Conservation (phyloP, 371 early-diverging fungal genomes). For the Zopfochytrium polystomum region DNA sequence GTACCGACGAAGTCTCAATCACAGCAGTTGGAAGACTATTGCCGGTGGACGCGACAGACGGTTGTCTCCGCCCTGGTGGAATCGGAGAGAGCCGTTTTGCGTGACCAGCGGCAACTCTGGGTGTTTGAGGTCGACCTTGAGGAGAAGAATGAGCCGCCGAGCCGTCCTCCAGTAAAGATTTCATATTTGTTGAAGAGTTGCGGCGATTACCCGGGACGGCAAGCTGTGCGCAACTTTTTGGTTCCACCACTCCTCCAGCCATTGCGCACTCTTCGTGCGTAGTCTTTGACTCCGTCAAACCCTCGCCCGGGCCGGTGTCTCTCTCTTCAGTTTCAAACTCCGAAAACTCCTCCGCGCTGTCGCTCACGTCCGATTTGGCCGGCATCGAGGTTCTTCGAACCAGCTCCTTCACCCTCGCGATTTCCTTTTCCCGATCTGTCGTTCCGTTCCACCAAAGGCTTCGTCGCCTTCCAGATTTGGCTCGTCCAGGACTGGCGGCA, state of each 20-base stretch:
- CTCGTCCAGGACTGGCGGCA: neutral
- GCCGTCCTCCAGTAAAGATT: no score
- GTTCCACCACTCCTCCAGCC: neutral
- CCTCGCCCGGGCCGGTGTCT: neutral
- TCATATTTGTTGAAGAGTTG: no score
- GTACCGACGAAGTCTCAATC: no score
- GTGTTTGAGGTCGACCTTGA: no score
- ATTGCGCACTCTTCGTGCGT: neutral
- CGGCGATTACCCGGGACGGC: no score
- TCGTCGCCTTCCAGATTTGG: neutral
- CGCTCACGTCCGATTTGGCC: neutral
- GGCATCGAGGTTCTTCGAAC: neutral
- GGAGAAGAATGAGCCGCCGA: no score
- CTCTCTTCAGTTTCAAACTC: neutral
- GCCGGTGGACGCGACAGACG: no score
- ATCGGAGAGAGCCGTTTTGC: no score
- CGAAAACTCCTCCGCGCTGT: neutral
- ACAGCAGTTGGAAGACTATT: no score
- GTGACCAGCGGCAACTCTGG: no score
- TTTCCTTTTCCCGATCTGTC: neutral
- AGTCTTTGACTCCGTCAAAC: neutral
- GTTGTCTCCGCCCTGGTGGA: no score
- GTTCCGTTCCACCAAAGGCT: neutral
- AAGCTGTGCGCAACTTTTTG: neutral
- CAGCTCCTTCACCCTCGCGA: neutral